Conservation (phyloP, 2,329 filamentous ascomycete species). For the Xylaria sp. region DNA sequence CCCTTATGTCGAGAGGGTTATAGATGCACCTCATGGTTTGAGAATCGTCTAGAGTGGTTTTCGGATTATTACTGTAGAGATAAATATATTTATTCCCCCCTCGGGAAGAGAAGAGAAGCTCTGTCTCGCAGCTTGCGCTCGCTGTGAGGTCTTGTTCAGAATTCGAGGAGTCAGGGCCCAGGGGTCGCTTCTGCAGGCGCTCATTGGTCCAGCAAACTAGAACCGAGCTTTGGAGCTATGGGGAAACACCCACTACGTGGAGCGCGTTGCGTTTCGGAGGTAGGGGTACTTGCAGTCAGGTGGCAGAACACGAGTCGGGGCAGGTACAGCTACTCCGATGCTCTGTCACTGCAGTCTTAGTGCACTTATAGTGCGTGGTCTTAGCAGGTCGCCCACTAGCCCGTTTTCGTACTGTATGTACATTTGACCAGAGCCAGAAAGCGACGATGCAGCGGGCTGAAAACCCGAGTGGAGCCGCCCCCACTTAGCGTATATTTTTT, state of each 20-base stretch:
- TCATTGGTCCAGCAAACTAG: background rate
- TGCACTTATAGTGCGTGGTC: background rate
- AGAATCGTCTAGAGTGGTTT: background rate
- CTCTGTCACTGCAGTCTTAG: background rate
- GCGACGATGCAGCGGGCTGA: constrained; percentile 11
- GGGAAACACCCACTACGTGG: background rate
- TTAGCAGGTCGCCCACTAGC: background rate
- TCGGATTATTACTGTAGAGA: background rate
- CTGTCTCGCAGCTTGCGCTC: background rate
- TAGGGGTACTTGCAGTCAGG: background rate
- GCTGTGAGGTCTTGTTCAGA: background rate
- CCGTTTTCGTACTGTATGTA: background rate
- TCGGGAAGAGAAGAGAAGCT: background rate
- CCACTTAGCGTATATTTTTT: background rate
- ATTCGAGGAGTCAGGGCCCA: background rate
- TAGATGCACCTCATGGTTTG: background rate
- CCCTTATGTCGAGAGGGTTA: background rate
- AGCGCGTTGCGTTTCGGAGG: background rate
- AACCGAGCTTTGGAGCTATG: background rate
- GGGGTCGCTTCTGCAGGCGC: background rate
- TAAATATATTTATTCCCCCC: background rate
- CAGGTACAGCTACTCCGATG: background rate
- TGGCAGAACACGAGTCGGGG: background rate
- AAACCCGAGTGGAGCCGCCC: constrained; percentile 12
- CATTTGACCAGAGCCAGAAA: background rate